A percentile compares a stretch with the other conserved stretches of the same genome.
Conservation (phyloP, 257 asterid species). For the Solanum clarkiae region DNA sequence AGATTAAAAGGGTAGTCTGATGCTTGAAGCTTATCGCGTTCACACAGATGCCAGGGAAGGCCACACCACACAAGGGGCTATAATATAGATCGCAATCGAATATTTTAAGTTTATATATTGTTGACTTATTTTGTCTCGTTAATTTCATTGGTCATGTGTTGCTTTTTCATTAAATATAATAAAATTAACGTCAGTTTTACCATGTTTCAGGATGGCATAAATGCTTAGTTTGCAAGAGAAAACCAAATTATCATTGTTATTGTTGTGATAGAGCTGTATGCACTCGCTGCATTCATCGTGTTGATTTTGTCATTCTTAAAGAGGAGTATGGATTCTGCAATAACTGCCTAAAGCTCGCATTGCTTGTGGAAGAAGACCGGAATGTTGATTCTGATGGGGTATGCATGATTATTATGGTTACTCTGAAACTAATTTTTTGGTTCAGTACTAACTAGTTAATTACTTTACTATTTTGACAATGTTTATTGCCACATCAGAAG, state of each 20-base stretch:
- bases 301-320: constrained; percentile 31
- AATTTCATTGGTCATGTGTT: background rate
- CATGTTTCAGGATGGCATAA: constrained; percentile 60
- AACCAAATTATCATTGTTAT: constrained; percentile 41
- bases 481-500: background rate
- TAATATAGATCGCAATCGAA: background rate
- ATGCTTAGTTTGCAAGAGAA: constrained; percentile 35
- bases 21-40: background rate
- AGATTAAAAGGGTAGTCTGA: background rate
- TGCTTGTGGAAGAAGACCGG: constrained; percentile 50
- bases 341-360: constrained; percentile 44
- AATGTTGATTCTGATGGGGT: constrained; percentile 77
- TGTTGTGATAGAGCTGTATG: constrained; percentile 59
- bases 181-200: background rate
- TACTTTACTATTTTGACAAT: background rate
- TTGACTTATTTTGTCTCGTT: background rate
- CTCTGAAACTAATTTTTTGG: background rate
- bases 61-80: background rate
- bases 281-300: constrained; percentile 27
- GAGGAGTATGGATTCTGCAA: constrained; percentile 61
- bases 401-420: constrained; percentile 7
- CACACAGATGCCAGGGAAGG: background rate
- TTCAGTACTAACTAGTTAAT: background rate
- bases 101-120: background rate
- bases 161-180: background rate